A percentile compares a stretch with the other conserved stretches of the same genome.
These are phyloP conservation scores for Tetrapisispora arboricola DNA, from an alignment of 805 yeast species.

Conservation along the genomic window DNA sequence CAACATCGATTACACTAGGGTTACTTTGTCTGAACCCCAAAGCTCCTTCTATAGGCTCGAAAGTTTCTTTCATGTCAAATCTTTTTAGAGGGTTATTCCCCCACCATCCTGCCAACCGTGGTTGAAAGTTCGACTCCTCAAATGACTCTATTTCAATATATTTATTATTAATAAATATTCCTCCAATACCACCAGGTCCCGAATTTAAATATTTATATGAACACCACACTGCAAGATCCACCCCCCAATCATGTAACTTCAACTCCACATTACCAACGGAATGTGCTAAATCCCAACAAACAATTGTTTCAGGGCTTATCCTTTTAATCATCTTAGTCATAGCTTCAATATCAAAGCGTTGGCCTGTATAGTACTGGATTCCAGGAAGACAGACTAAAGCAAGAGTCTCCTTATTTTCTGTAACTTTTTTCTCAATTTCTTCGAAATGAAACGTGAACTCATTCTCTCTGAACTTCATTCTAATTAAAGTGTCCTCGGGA, in stretches of 20 bases:
- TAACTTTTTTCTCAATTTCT: slow-evolving; percentile 49
- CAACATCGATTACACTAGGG: slow-evolving; percentile 81
- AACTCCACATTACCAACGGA: slow-evolving; percentile 83
- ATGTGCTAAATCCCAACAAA: slow-evolving; percentile 95
- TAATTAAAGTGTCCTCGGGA: slow-evolving; percentile 49
- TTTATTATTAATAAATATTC: slow-evolving; percentile 63
- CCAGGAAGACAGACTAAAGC: slow-evolving; percentile 80
- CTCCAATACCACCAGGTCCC: slow-evolving; percentile 93
- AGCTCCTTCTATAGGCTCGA: slow-evolving; percentile 78
- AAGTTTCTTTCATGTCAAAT: slow-evolving; percentile 68
- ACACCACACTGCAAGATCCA: slow-evolving; percentile 93
- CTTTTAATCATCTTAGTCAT: slow-evolving; percentile 57
- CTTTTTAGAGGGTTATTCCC: slow-evolving; percentile 66
- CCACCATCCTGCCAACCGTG: slow-evolving; percentile 94
- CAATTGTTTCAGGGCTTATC: slow-evolving; percentile 35
- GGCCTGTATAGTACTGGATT: slow-evolving; percentile 88
- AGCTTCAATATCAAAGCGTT: slow-evolving; percentile 60
- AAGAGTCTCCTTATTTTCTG: slow-evolving; percentile 45
- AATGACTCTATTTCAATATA: slow-evolving; percentile 19
- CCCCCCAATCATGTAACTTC: slow-evolving; percentile 74
- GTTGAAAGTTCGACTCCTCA: slow-evolving; percentile 8
- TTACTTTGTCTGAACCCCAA: slow-evolving; percentile 83
- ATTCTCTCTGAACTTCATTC: slow-evolving; percentile 49
- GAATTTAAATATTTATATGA: slow-evolving; percentile 83
- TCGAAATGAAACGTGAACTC: slow-evolving; percentile 50